Conservation (phyloP, 1,139 yeast species). For the Oligophagozyma castellii region DNA sequence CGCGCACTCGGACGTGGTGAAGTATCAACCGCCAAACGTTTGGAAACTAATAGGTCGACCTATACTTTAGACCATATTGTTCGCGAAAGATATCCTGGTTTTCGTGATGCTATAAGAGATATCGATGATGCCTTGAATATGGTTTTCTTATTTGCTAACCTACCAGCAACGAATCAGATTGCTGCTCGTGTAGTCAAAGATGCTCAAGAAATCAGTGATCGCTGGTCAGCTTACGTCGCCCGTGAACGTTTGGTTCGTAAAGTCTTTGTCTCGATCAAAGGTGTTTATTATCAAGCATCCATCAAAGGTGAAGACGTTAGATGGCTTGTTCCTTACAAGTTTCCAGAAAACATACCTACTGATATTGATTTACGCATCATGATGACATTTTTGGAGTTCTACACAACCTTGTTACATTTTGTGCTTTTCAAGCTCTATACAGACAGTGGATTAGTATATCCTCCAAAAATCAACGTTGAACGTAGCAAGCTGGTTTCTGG, state of each 20-base stretch:
- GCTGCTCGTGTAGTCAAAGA: slow-evolving; percentile 69
- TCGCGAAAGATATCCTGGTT: slow-evolving; percentile 92
- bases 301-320: slow-evolving; percentile 85
- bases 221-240: slow-evolving; percentile 92
- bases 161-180: slow-evolving; percentile 87
- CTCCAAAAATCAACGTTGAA: slow-evolving; percentile 67
- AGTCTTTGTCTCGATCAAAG: slow-evolving; percentile 92
- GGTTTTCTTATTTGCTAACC: slow-evolving; percentile 83
- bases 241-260: slow-evolving; percentile 70
- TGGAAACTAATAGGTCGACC: slow-evolving; percentile 69
- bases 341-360: slow-evolving; percentile 87
- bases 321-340: slow-evolving; percentile 95
- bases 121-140: slow-evolving; percentile 90
- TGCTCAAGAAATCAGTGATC: slow-evolving; percentile 77
- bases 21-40: slow-evolving; percentile 70
- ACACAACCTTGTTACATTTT: slow-evolving; percentile 82
- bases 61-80: slow-evolving; percentile 83
- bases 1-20: slow-evolving; percentile 90
- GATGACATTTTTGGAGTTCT: slow-evolving; percentile 93
- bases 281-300: slow-evolving; percentile 87
- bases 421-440: slow-evolving; percentile 74
- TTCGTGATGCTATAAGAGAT: slow-evolving; percentile 83
- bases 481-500: slow-evolving; percentile 85
- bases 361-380: slow-evolving; percentile 94
- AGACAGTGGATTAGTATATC: slow-evolving; percentile 76